Base-by-base conservation (phyloP, 2,329 filamentous ascomycete species). In the Diaporthe humulicola region DNA sequence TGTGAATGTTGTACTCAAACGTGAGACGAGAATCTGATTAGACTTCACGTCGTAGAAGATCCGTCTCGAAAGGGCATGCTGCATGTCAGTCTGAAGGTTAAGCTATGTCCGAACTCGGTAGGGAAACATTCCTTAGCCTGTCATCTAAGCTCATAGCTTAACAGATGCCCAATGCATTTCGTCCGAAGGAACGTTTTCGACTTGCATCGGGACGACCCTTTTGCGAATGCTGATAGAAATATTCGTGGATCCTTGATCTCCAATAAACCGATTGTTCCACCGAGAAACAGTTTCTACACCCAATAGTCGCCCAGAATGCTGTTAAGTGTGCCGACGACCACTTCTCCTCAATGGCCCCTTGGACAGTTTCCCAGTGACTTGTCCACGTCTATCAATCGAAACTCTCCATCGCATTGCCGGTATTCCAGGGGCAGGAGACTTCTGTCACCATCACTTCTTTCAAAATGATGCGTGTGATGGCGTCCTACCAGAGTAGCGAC, bases 141-240 rank as follows among this genome's bases (percentile, higher is more conserved):
- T 30, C 33, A 54, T 54, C 48, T 15, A 28, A 40, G 64, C 45
- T 52, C 15, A 40, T 38, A 4, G 33, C 22, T 38, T 22, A 52
- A 36, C 22, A 25, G 33, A 40, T 38, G 64, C 30, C 7, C 48
- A 19, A 40, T 69, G 64, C 64, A 69, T 54, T 69, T 69, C 64
- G 38, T 69, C 64, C 30, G 64, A 67, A 40, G n/a, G 22, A 7
- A 15, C 22, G 19, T 12, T n/a, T 38, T 12, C 12, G 8, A 10
- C 25, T 19, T 50, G 45, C n/a, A n/a, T 38, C 48, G 48, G 48
- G 42, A 67, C 45, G 30, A 25, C 30, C 33, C n/a, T 69, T 54
- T 54, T 28, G 10, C 22, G 33, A 5, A 40, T 54, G n/a, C 64
- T 69, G 64, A 4, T 14, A 19, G 17, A 14, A 5, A 15, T 40